A percentile compares a stretch with the other conserved stretches of the same genome.
phyloP scores from a whole-genome alignment of 2,329 filamentous ascomycete species.

The Huntiella abstrusa region DNA sequence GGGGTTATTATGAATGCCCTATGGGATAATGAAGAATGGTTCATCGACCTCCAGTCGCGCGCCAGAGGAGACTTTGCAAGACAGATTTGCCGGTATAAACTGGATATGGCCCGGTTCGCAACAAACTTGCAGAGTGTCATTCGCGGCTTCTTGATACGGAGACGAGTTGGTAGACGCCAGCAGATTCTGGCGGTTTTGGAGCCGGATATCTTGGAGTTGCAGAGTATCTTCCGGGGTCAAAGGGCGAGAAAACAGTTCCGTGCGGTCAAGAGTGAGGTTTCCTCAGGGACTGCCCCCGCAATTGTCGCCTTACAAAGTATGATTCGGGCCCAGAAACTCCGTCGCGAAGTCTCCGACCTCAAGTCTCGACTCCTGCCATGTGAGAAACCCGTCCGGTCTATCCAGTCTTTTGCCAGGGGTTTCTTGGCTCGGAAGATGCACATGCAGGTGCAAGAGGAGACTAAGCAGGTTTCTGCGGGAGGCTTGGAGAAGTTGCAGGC shows the following conservation, averaged over 20 bases:
- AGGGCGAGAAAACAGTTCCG: conserved; percentile 3
- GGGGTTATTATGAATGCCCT: conserved; percentile 71
- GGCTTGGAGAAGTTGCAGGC: conserved; percentile 40
- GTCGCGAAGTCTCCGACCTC: conserved; percentile 36
- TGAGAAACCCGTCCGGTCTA: conserved; percentile 42
- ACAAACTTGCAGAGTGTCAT: conserved; percentile 59
- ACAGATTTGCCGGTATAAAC: conserved; percentile 63
- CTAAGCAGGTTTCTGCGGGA: conserved; percentile 26
- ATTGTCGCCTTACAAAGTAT: conserved; percentile 69
- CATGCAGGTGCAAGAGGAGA: conserved; percentile 35
- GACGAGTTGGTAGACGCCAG: conserved; percentile 41
- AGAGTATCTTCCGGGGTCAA: conserved; percentile 30
- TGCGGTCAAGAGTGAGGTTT: conserved; percentile 7
- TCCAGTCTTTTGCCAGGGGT: conserved; percentile 49
- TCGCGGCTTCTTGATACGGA: conserved; percentile 57
- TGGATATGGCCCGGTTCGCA: conserved; percentile 69
- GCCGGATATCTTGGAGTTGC: conserved; percentile 54
- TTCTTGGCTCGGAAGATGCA: conserved; percentile 43
- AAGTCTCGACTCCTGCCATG: conserved; percentile 41
- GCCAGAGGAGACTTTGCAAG: conserved; percentile 77
- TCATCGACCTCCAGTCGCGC: conserved; percentile 69
- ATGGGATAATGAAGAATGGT: conserved; percentile 64
- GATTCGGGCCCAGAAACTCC: conserved; percentile 48
- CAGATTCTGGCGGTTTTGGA: conserved; percentile 52
- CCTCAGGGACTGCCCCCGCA: conserved; percentile 22